These are phyloP conservation scores for Darksidea phi DNA, from an alignment of 495 filamentous ascomycete species.

Conservation along the genomic window DNA sequence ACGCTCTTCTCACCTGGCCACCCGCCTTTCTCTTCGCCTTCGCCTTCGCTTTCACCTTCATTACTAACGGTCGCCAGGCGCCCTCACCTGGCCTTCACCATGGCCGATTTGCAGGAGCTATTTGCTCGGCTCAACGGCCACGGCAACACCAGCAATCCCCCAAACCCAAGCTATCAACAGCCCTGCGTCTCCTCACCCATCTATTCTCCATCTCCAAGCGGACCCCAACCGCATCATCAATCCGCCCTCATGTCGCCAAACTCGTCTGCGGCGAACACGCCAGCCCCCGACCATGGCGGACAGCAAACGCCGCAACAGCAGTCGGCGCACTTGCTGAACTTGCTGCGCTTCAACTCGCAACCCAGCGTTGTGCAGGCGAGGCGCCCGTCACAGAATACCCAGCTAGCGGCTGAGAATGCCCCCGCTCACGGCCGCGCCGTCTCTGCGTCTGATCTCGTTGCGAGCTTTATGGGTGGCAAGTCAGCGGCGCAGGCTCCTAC, in stretches of 20 bases:
- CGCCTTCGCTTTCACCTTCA: not conserved
- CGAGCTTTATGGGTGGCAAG: constrained; percentile 53
- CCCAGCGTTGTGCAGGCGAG: constrained; percentile 20
- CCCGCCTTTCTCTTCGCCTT: not conserved
- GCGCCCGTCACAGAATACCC: constrained; percentile 11
- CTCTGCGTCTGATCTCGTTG: constrained; percentile 64
- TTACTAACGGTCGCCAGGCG: not conserved
- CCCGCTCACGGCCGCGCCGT: constrained; percentile 48
- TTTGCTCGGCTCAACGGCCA: constrained; percentile 36
- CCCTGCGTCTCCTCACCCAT: constrained; percentile 43
- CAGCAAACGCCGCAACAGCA: constrained; percentile 44
- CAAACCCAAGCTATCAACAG: constrained; percentile 32
- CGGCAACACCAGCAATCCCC: constrained; percentile 10
- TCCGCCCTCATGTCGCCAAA: constrained; percentile 44
- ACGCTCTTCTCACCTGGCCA: not conserved
- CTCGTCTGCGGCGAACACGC: constrained; percentile 43
- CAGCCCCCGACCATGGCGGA: constrained; percentile 44
- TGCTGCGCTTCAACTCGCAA: constrained; percentile 75
- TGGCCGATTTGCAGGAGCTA: constrained; percentile 42
- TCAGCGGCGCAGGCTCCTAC: constrained; percentile 34
- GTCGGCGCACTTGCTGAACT: constrained; percentile 72
- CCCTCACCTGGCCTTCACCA: constrained; percentile 1
- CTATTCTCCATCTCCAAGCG: constrained; percentile 38
- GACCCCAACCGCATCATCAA: constrained; percentile 39
- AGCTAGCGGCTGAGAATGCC: constrained; percentile 1